These are phyloP conservation scores for Barnettozyma salicaria DNA, from an alignment of 805 yeast species.

Conservation along the genomic window DNA sequence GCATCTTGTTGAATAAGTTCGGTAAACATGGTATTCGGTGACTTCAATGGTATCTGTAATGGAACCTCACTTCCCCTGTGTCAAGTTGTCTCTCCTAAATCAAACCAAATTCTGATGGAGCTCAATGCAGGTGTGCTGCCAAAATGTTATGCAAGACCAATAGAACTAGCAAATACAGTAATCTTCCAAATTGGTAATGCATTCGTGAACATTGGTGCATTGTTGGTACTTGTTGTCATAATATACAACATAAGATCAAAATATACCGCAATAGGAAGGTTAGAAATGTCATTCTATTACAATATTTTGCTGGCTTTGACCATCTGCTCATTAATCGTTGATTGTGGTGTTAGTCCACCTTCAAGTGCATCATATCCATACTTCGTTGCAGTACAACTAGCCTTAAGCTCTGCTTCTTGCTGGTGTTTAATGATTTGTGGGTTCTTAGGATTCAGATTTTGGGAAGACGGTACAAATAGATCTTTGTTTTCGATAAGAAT, in stretches of 20 bases:
- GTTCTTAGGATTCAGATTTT: constrained; percentile 75
- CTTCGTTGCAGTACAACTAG: constrained; percentile 78
- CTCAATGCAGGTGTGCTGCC: constrained; percentile 62
- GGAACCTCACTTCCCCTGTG: constrained; percentile 76
- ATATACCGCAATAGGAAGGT: constrained; percentile 91
- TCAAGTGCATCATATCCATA: constrained; percentile 69
- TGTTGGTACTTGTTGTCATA: constrained; percentile 60
- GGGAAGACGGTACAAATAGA: constrained; percentile 85
- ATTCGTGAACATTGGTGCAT: constrained; percentile 72
- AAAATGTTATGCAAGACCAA: constrained; percentile 76
- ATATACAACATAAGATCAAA: constrained; percentile 73
- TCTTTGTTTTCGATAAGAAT: constrained; percentile 55
- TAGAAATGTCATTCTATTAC: constrained; percentile 75
- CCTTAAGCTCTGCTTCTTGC: constrained; percentile 66
- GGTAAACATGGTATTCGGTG: constrained; percentile 55
- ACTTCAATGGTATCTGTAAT: constrained; percentile 53
- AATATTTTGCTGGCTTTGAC: constrained; percentile 52
- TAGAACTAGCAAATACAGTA: constrained; percentile 84
- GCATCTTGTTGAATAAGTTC: not conserved
- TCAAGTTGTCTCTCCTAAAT: constrained; percentile 56
- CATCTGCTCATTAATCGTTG: constrained; percentile 68
- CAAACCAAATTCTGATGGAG: constrained; percentile 23
- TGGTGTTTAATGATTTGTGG: constrained; percentile 68
- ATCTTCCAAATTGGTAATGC: constrained; percentile 87
- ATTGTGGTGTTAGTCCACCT: constrained; percentile 90